Percentiles rank a stretch among this genome's conserved stretches.
Evolutionary conservation across 495 filamentous ascomycete genomes (phyloP).

Genomic region (Penicillium riverlandense): DNA sequence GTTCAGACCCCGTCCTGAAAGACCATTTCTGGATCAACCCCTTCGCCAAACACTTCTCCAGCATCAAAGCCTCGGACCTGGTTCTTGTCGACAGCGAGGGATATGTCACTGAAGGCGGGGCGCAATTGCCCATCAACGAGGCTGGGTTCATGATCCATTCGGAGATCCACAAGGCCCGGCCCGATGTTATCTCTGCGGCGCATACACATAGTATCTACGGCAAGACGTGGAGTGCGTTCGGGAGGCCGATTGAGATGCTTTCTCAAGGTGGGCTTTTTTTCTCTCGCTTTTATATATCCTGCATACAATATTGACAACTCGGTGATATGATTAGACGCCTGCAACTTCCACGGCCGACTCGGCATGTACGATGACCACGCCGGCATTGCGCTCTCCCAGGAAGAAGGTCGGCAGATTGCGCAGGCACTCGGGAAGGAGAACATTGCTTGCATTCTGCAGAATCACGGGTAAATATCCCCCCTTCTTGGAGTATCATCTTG

Average conservation of each 20-base stretch:
- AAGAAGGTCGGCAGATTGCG: constrained; percentile 55
- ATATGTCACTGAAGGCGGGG: constrained; percentile 46
- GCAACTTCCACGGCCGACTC: constrained; percentile 48
- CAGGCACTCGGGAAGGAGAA: constrained; percentile 53
- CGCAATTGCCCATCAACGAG: constrained; percentile 47
- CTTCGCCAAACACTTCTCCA: constrained; percentile 51
- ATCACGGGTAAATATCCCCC: constrained; percentile 45
- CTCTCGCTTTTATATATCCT: no score
- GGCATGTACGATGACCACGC: constrained; percentile 47
- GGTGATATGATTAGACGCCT: constrained; percentile 37
- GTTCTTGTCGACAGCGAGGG: constrained; percentile 43
- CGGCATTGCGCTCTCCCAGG: constrained; percentile 51
- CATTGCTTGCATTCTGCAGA: constrained; percentile 57
- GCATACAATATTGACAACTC: constrained; percentile 3
- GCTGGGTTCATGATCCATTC: constrained; percentile 64
- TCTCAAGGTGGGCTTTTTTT: constrained; percentile 28
- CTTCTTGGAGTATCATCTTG: no score
- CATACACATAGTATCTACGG: constrained; percentile 43
- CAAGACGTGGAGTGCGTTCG: constrained; percentile 42
- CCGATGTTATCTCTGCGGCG: constrained; percentile 44
- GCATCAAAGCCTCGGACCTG: constrained; percentile 42
- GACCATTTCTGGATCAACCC: constrained; percentile 63
- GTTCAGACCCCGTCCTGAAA: constrained; percentile 15
- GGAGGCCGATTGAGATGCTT: constrained; percentile 41
- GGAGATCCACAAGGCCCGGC: constrained; percentile 43